Evolutionary conservation across 148 eudicot species (phyloP).

Genomic region (Rhododendron ovatum): DNA sequence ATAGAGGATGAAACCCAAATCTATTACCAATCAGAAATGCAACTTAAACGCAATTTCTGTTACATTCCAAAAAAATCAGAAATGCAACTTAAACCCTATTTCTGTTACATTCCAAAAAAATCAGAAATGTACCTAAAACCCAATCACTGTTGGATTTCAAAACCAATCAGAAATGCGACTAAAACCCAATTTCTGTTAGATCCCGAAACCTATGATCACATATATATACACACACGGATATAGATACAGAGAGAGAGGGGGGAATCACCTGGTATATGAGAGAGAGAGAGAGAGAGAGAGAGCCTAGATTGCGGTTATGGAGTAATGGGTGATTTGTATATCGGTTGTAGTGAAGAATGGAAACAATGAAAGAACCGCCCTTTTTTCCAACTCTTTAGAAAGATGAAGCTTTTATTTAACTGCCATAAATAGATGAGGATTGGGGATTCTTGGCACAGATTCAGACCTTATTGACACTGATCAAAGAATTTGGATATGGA

Average conservation of each 20-base stretch:
- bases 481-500: neutral
- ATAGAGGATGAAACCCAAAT: neutral
- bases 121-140: neutral
- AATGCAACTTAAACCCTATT: neutral
- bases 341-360: conserved; percentile 12
- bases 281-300: neutral
- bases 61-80: neutral
- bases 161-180: neutral
- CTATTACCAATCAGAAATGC: neutral
- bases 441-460: neutral
- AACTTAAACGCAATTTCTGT: neutral
- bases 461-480: neutral
- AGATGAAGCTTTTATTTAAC: neutral
- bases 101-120: neutral
- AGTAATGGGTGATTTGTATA: conserved; percentile 15
- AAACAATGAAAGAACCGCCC: conserved; percentile 1
- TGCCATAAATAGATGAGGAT: neutral
- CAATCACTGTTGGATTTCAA: neutral
- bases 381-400: neutral
- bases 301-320: conserved; percentile 3
- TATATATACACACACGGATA: neutral
- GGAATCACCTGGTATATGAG: neutral
- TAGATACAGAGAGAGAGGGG: neutral
- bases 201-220: neutral
- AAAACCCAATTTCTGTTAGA: neutral